phyloP scores from a whole-genome alignment of 257 asterid genomes.

The Primulina tabacum region DNA sequence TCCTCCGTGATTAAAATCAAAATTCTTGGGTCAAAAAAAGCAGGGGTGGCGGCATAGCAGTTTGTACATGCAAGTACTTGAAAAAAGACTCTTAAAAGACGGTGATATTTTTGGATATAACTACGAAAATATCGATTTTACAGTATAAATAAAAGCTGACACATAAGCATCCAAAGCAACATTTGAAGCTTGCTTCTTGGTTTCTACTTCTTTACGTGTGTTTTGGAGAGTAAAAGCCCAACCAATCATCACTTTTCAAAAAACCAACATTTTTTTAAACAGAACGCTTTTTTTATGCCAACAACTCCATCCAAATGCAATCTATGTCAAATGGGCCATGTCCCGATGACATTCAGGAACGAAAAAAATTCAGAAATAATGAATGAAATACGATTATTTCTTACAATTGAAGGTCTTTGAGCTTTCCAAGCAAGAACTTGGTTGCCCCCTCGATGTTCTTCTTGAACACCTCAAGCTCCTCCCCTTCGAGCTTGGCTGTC shows the following conservation, averaged over 20 bases:
- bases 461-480: slow-evolving; percentile 53
- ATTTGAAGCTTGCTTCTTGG: background rate
- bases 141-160: background rate
- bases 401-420: slow-evolving; percentile 86
- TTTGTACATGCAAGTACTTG: background rate
- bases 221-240: too few species aligned
- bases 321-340: background rate
- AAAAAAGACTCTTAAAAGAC: background rate
- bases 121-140: background rate
- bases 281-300: background rate
- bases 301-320: background rate
- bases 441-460: slow-evolving; percentile 78
- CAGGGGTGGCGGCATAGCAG: background rate
- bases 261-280: background rate
- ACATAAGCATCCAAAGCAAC: background rate
- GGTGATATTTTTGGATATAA: background rate
- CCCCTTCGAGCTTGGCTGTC: slow-evolving; percentile 64
- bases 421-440: slow-evolving; percentile 58
- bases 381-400: slow-evolving; percentile 14
- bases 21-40: background rate
- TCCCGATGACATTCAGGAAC: too few species aligned
- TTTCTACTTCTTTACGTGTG: background rate
- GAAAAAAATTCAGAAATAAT: background rate
- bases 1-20: background rate
- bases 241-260: background rate